Evolutionary conservation across 306 rosid species (phyloP).

Genomic region (Medicago lupulina): DNA sequence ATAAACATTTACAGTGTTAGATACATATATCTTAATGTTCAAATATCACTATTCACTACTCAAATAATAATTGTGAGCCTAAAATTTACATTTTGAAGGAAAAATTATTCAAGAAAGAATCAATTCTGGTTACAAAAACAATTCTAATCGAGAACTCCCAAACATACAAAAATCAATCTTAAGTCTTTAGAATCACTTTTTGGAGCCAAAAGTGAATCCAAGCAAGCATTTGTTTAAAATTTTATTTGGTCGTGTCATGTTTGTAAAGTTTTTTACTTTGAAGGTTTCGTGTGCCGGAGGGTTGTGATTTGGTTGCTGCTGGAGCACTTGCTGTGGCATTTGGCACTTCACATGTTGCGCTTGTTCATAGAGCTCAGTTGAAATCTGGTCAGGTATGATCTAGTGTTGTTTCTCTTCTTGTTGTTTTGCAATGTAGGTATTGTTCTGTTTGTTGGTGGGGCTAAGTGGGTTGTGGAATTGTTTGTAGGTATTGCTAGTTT

Average conservation of each 20-base stretch:
- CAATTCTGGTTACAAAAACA: neutral
- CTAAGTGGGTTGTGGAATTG: conserved; percentile 24
- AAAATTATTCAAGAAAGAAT: neutral
- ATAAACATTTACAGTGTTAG: too few species aligned
- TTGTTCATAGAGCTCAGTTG: conserved; percentile 80
- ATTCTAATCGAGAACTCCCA: neutral
- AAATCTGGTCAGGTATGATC: conserved; percentile 72
- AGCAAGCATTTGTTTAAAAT: neutral
- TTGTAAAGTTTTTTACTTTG: conserved; percentile 35
- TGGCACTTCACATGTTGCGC: conserved; percentile 94
- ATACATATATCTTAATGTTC: too few species aligned
- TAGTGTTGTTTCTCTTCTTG: conserved; percentile 10
- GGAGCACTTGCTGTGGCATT: conserved; percentile 89
- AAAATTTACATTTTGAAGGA: neutral
- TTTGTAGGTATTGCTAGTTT: conserved; percentile 80
- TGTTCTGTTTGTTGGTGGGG: conserved; percentile 32
- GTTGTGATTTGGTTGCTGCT: conserved; percentile 86
- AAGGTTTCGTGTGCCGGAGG: conserved; percentile 84
- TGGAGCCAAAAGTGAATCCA: neutral
- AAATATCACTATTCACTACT: too few species aligned
- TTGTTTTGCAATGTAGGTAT: neutral
- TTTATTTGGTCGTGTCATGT: neutral
- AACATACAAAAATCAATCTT: neutral
- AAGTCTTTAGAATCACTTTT: neutral
- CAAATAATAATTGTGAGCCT: neutral